Base-by-base conservation (phyloP, 192 early-diverging fungal species). In the Coemansia asiatica region DNA sequence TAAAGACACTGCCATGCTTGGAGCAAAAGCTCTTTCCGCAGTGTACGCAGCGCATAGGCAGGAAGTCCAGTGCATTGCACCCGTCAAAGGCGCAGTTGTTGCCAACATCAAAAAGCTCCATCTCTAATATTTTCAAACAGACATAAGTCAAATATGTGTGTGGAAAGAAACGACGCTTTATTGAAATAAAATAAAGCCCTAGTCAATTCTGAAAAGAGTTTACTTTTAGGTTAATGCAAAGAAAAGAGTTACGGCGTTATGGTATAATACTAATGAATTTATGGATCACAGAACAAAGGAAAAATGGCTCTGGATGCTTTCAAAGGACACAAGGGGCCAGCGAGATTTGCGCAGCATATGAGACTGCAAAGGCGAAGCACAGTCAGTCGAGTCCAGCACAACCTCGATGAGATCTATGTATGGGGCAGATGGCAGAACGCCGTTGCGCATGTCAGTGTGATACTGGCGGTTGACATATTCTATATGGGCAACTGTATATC, bases 21-120 rank as follows among this genome's bases (percentile, higher is more conserved):
- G 65, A 58, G 19, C 78, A 81, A 47, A 75, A 81, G 8, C 38
- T 23, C 40, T 59, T 65, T 46, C n/a, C 21, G 27, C 78, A 81
- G 36, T 56, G 25, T 21, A 40, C 33, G 44, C 78, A 81, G 0
- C 35, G 6, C 15, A 74, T 54, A 1, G 69, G 64, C 53, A 81
- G 31, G 65, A 81, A 81, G 54, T 81, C 78, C 12, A 75, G 60
- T 33, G 48, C 53, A 15, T 53, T 56, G 40, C 78, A 81, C 12
- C 66, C 68, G 6, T 63, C 66, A 58, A 49, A 46, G n/a, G 68
- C 40, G 26, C 78, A 81, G 18, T 56, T 38, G n/a, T 58, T 49
- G 6, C 78, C 78, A 25, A 81, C 51, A 12, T 71, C 36, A 48
- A 72, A 72, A 4, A 81, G 66, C 36, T 81, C 78, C 78, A 81